Base-by-base conservation (phyloP, 495 filamentous ascomycete genomes). In the Polyplosphaeria fusca region DNA sequence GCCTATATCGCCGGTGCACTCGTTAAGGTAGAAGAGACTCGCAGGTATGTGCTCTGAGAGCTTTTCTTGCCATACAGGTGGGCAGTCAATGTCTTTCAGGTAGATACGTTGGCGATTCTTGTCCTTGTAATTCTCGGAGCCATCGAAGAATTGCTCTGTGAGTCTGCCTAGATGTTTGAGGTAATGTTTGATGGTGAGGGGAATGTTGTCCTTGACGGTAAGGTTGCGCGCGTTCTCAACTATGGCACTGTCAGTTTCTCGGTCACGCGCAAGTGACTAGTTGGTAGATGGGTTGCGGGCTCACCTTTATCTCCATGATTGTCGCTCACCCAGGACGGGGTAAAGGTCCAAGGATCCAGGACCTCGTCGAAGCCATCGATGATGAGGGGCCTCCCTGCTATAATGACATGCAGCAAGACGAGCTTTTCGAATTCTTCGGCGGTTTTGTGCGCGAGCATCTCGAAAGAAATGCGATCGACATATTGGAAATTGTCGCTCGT, bases 51-150 rank as follows among this genome's bases (percentile, higher is more conserved):
- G 69, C 26, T 84, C 81, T 60, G 83, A 81, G 5, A 98, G 74
- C 46, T 86, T 82, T 16, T 91, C 77, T 23, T 84, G 82, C 93
- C 93, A 98, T 40, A 88, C 79, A 0, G 75, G 71, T 0, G 92
- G 92, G 67, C 89, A 95, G 65, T 97, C 92, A 57, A 97, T 94
- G 67, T 97, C 92, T 63, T 97, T 97, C 52, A 95, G 71, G 69
- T 97, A 97, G 2, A 96, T 79, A 12, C 93, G 83, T 64, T 98
- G 93, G 13, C 84, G 79, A 37, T 79, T 76, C 39, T 83, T 77
- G 19, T 91, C 83, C 48, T 77, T 78, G 64, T 84, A 93, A 59
- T 84, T 89, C 12, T 75, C 71, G 0, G 76, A 64, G 4, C 75
- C 87, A 70, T 68, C 64, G 53, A 72, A 73, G 63, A 85, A 91